phyloP scores from a whole-genome alignment of 139 green algal genomes.

The Chlorokybus atmophyticus region DNA sequence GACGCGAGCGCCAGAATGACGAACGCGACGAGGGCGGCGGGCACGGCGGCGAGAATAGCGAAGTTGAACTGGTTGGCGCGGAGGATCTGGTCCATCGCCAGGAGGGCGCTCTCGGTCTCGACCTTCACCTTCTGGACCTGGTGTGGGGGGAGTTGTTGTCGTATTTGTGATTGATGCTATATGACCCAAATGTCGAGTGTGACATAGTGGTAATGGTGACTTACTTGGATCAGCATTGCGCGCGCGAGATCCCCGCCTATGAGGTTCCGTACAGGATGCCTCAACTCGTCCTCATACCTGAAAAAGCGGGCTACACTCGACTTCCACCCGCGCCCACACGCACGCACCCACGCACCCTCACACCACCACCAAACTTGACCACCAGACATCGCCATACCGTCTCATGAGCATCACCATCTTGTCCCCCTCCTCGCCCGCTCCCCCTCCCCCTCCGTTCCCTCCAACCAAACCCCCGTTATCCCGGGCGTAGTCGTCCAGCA shows the following conservation, averaged over 20 bases:
- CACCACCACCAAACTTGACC: too few relatives aligned
- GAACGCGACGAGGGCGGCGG: conserved; percentile 44
- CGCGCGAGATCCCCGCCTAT: conserved; percentile 57
- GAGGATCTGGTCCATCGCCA: conserved; percentile 88
- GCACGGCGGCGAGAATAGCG: conserved; percentile 45
- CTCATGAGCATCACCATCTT: too few relatives aligned
- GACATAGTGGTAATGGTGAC: neutral
- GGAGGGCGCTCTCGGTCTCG: conserved; percentile 76
- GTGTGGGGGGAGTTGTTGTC: too few relatives aligned
- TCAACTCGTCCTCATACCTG: conserved; percentile 70
- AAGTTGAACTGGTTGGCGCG: conserved; percentile 76
- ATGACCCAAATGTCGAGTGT: neutral
- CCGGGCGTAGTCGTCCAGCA: too few relatives aligned
- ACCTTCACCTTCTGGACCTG: conserved; percentile 85
- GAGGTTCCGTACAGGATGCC: conserved; percentile 57
- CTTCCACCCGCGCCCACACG: too few relatives aligned
- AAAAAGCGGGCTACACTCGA: too few relatives aligned
- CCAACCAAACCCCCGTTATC: too few relatives aligned
- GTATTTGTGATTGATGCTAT: too few relatives aligned
- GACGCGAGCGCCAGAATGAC: conserved; percentile 12
- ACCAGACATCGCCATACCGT: too few relatives aligned
- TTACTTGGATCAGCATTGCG: conserved; percentile 75
- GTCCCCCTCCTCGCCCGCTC: too few relatives aligned
- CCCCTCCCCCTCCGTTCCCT: too few relatives aligned
- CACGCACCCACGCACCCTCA: too few relatives aligned